Conservation (phyloP, 2,329 filamentous ascomycete species). For the Colletotrichum chrysophilum region DNA sequence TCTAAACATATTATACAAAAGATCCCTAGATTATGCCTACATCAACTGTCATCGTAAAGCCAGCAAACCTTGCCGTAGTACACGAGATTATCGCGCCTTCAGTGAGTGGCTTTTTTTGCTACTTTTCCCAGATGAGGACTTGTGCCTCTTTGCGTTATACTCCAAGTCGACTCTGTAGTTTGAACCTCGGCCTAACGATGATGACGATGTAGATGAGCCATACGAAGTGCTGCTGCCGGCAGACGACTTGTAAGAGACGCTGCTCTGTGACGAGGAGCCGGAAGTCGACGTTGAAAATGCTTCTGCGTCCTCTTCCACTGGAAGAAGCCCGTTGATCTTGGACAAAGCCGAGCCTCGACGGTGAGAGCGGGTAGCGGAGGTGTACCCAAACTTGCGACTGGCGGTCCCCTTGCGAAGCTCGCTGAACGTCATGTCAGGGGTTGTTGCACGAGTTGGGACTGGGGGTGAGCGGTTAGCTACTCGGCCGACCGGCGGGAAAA, state of each 20-base stretch:
- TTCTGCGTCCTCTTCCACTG: not conserved
- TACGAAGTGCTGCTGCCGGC: not conserved
- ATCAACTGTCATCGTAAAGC: not conserved
- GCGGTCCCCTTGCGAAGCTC: slow-evolving; percentile 42
- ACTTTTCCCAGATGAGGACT: slow-evolving; percentile 5
- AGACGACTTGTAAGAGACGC: slow-evolving; percentile 2
- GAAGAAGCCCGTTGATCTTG: not conserved
- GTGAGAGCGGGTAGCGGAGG: slow-evolving; percentile 31
- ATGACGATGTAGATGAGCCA: slow-evolving; percentile 10
- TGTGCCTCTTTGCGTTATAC: slow-evolving; percentile 27
- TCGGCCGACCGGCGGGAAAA: not conserved
- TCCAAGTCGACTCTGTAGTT: slow-evolving; percentile 33
- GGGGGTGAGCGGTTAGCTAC: not conserved
- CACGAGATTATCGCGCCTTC: not conserved
- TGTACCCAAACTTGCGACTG: slow-evolving; percentile 40
- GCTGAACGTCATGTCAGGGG: slow-evolving; percentile 39
- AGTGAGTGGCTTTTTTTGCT: not conserved
- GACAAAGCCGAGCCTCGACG: slow-evolving; percentile 30
- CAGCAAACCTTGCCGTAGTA: not conserved
- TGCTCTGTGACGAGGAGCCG: slow-evolving; percentile 21
- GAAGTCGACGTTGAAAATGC: not conserved
- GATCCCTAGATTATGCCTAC: not conserved
- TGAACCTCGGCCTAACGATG: slow-evolving; percentile 20
- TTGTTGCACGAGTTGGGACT: slow-evolving; percentile 37
- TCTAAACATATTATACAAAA: not conserved